Base-by-base conservation (phyloP, 148 eudicot species). In the Persicaria maculosa region DNA sequence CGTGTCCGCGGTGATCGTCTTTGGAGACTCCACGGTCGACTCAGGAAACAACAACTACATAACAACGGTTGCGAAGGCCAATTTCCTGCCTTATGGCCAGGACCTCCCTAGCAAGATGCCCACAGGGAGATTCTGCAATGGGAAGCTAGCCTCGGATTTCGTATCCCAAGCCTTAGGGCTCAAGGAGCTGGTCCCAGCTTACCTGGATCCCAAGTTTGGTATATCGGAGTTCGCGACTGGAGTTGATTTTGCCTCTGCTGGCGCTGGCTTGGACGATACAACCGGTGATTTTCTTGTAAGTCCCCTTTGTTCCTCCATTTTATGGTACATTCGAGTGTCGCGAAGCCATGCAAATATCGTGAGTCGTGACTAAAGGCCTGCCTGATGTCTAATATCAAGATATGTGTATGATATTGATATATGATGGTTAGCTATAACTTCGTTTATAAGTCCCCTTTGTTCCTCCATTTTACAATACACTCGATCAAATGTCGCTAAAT, bases 181-280 rank as follows among this genome's bases (percentile, higher is more conserved):
- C 4, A 83, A 84, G 85, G 87, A 91, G 22, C 68, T 48, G 9
- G 89, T 94, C n/a, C 97, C 97, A 0, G 98, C 98, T 0, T 94
- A 90, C 64, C 83, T 90, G 84, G 97, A 94, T 72, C 90, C 96
- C 0, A 61, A 14, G 40, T 90, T 80, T 61, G 68, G 68, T 7
- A 92, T 94, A 0, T 55, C 84, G 12, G 97, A 90, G 78, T 91
- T 94, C 61, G 87, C 93, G 4, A 75, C 75, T 19, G 98, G 98
- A 2, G 98, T 94, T 69, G 80, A 84, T 72, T 94, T 94, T 83
- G 98, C 98, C 48, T 94, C 98, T 44, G 97, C 97, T 74, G 98
- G 97, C 2, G 88, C 98, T 65, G 98, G 98, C 3, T 94, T 74
- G 74, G 98, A 94, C 48, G 90, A 84, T 75, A 81, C 89, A 9